phyloP scores from a whole-genome alignment of 257 asterid genomes.

The Knoxia roxburghii region DNA sequence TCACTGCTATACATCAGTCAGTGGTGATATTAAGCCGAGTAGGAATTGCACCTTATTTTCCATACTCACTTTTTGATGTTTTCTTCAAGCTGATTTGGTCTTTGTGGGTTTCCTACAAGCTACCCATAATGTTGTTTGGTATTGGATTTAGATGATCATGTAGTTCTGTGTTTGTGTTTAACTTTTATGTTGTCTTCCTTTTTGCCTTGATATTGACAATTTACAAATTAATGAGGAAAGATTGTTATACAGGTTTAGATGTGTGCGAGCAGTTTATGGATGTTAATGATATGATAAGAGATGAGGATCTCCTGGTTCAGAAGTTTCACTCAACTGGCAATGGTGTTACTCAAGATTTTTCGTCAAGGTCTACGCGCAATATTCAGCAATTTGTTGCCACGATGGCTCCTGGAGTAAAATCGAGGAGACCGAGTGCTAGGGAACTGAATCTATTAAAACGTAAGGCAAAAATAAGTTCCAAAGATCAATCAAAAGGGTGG shows the following conservation, averaged over 20 bases:
- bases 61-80: neutral
- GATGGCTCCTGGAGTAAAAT: slow-evolving; percentile 75
- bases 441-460: slow-evolving; percentile 93
- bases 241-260: slow-evolving; percentile 65
- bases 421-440: slow-evolving; percentile 98
- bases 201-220: neutral
- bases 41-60: neutral
- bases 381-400: slow-evolving; percentile 72
- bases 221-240: slow-evolving; percentile 6
- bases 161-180: neutral
- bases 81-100: too few species aligned
- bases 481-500: slow-evolving; percentile 89
- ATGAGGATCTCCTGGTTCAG: slow-evolving; percentile 81
- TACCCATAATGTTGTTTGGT: neutral
- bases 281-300: slow-evolving; percentile 91
- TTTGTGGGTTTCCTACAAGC: neutral
- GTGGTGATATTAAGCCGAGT: neutral
- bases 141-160: neutral
- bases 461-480: slow-evolving; percentile 77
- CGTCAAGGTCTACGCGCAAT: slow-evolving; percentile 56
- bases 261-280: slow-evolving; percentile 98
- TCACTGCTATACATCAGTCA: neutral
- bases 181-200: neutral
- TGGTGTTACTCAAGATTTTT: slow-evolving; percentile 61
- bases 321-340: slow-evolving; percentile 54